Base-by-base conservation (phyloP, 169 alveolate genomes). In the Cryptosporidium sp. region DNA sequence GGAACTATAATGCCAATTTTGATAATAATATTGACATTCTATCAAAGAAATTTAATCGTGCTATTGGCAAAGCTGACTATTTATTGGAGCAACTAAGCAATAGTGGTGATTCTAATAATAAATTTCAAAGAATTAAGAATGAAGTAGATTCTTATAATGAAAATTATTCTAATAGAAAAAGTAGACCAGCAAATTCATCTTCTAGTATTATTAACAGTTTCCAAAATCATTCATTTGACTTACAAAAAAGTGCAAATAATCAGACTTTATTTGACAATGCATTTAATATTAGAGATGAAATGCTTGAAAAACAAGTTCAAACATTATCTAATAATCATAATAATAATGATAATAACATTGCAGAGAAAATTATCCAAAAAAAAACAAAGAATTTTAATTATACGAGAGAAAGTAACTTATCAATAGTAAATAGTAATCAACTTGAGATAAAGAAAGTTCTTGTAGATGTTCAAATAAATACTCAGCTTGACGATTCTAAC, bases 11-110 rank as follows among this genome's bases (percentile, higher is more conserved):
- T 21, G 16, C 31, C 33, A 58, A 35, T 16, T 12, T 21, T 33
- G 70, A 53, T 6, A 53, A 58, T 42, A 52, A 53, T 56, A 73
- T 73, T 53, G 44, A 73, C 33, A 35, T 73, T 35, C 6, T 56
- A 60, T 80, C 89, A 4, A 21, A 62, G 23, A 80, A 31, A 62
- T 80, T 80, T 42, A 60, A 80, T 44, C 56, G 68, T 37, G 62
- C 62, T 26, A 62, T 80, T 23, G 89, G 89, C 1, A 80, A 80
- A 80, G 44, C 89, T 8, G 89, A 80, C 35, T 80, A 61, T 62
- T 44, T 80, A 6, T 80, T 80, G 62, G 89, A 80, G 26, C 80
- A 80, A 29, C 33, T 62, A 29, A 80, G 29, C 21, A 26, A 23
- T 18, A 48, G 4, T 65, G 69, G 26, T 37, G 44, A 56, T 5